Conservation (phyloP, 202 grass and related monocot genomes). For the Eragrostis tef region DNA sequence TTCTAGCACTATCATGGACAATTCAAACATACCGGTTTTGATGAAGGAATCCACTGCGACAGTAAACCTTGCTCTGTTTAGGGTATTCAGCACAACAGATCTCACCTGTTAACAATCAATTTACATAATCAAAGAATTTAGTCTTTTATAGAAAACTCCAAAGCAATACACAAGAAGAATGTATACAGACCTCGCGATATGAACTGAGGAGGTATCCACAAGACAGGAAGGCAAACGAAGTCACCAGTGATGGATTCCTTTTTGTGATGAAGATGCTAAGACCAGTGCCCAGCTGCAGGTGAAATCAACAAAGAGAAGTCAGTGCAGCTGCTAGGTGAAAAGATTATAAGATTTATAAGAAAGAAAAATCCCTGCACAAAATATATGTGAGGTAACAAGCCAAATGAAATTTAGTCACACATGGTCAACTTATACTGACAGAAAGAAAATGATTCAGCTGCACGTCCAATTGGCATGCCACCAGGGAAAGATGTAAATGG, state of each 20-base stretch:
- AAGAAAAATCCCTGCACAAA: constrained; percentile 21
- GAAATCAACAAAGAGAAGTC: constrained; percentile 49
- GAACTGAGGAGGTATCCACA: constrained; percentile 92
- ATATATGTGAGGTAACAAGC: neutral
- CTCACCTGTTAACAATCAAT: constrained; percentile 78
- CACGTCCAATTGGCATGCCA: too few species aligned
- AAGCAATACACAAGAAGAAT: constrained; percentile 20
- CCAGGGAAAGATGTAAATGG: neutral
- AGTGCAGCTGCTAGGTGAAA: constrained; percentile 30
- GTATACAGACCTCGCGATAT: constrained; percentile 83
- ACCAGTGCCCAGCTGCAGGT: constrained; percentile 86
- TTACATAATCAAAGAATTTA: neutral
- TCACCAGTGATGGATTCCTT: constrained; percentile 83
- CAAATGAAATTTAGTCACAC: constrained; percentile 26
- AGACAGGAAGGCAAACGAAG: constrained; percentile 85
- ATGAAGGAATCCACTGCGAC: constrained; percentile 99
- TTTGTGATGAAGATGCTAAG: constrained; percentile 94
- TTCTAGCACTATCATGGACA: neutral
- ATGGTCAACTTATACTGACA: neutral
- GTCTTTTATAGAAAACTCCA: neutral
- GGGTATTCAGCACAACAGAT: constrained; percentile 93
- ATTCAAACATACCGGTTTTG: constrained; percentile 58
- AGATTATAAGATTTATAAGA: neutral
- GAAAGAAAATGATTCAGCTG: neutral
- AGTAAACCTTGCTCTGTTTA: constrained; percentile 94